Base-by-base conservation (phyloP, 2,329 filamentous ascomycete genomes). In the Talaromyces rugulosus region DNA sequence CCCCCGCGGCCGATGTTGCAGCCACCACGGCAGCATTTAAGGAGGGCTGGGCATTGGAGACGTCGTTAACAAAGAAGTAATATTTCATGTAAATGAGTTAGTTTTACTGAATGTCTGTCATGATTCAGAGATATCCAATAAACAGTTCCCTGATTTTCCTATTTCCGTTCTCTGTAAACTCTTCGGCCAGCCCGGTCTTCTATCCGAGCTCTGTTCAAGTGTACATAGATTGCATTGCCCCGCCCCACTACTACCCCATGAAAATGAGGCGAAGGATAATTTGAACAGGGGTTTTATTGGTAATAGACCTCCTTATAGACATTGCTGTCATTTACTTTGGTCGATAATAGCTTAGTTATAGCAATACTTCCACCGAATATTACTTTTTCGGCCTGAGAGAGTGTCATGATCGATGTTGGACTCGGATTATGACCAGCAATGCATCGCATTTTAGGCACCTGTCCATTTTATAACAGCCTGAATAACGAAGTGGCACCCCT, bases 1-100 rank as follows among this genome's bases (percentile, higher is more conserved):
- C 84, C 62, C 82, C 82, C 40, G 76, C 78, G 62, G 82, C 83
- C 2, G 72, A 71, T 31, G 71, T 70, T 3, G 65, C 67, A 5
- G 72, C 69, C 34, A 68, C 75, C 59, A 73, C 76, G 61, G 72
- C 71, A n/a, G 69, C 71, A 54, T 73, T 78, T 62, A 70, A 68
- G 7, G 77, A 79, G 62, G 70, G 69, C 0, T 72, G 78, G 60
- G 75, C 75, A 64, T 58, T 75, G 31, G 77, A 79, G 67, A 70
- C 69, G 53, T 59, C 65, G 4, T 65, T 76, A 56, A 57, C 62
- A 44, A 58, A 58, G 33, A 34, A 59, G 27, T 40, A 56, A 33
- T 42, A 27, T 5, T 40, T 40, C 36, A n/a, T 58, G 56, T 28
- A 44, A 18, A 56, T 53, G 5, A 30, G 12, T 33, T 2, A 30